A percentile compares a stretch with the other conserved stretches of the same genome.
Conservation (phyloP, 352 stramenopile genomes). For the Phytophthora brassicae region DNA sequence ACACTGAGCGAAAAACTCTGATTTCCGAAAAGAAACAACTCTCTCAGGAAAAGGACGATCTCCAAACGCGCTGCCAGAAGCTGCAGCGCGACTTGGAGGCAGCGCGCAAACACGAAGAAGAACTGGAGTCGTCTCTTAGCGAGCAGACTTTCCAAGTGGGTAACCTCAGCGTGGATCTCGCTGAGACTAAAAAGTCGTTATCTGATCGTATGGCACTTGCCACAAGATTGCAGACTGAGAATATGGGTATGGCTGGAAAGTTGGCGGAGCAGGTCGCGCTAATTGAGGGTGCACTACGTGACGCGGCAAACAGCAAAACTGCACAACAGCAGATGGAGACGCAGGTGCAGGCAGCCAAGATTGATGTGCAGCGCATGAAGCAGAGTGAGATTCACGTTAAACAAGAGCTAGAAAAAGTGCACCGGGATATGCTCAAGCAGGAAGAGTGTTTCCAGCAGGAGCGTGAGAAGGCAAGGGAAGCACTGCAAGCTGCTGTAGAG, state of each 20-base stretch:
- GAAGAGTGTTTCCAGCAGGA: conserved; percentile 33
- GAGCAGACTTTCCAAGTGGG: conserved; percentile 62
- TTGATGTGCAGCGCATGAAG: conserved; percentile 54
- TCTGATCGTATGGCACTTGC: conserved; percentile 82
- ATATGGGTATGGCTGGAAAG: conserved; percentile 82
- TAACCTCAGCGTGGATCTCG: conserved; percentile 71
- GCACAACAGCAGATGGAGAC: conserved; percentile 47
- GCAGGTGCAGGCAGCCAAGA: conserved; percentile 58
- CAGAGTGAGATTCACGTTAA: conserved; percentile 22
- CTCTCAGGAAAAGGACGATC: conserved; percentile 29
- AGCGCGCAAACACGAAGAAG: conserved; percentile 37
- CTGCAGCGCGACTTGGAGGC: conserved; percentile 42
- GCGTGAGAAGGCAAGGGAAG: conserved; percentile 33
- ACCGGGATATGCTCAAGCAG: conserved; percentile 43
- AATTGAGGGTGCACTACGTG: conserved; percentile 68
- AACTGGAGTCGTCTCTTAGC: conserved; percentile 50
- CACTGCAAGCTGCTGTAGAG: conserved; percentile 46
- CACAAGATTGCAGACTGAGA: conserved; percentile 81
- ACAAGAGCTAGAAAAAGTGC: conserved; percentile 55
- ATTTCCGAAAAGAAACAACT: conserved; percentile 32
- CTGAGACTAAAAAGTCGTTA: conserved; percentile 82
- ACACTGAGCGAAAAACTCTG: conserved; percentile 38
- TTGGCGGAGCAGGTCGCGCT: conserved; percentile 76
- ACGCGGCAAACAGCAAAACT: conserved; percentile 48
- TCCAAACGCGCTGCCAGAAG: conserved; percentile 31